Base-by-base conservation (phyloP, 2,329 filamentous ascomycete genomes). In the Proliferodiscus dingleyae region DNA sequence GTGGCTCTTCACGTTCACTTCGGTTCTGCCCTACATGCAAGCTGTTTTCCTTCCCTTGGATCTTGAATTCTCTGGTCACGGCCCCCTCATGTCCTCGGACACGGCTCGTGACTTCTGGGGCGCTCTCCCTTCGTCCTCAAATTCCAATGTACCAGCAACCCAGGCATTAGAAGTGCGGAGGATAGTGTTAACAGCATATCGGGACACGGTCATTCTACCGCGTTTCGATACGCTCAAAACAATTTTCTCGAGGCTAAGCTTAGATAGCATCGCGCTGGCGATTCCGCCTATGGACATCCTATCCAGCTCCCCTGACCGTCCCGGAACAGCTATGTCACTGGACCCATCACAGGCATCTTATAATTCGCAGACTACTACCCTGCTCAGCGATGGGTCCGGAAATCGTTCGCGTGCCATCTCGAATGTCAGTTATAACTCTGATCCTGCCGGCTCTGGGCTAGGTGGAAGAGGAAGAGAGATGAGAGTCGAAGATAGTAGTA, bases 41-140 rank as follows among this genome's bases (percentile, higher is more conserved):
- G 89, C 91, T 1, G 90, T 96, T 1, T 96, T 98, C 62, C 71
- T 98, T 2, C 93, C 90, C 0, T 71, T 98, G 1, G 93, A 98
- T 61, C 78, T 95, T 9, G 93, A 98, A 63, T 95, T 98, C 63
- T 84, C 88, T 43, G 93, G 91, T 5, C 78, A 78, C 37, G 93
- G 93, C 13, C 73, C 80, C 0, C 77, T 97, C 45, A 84, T 97
- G 77, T 83, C 77, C 1, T 66, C 78, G 0, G 81, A 88, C 4
- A 85, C 94, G 66, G 86, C 90, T 4, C 81, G 83, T 32, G 91
- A 97, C 49, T 95, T 96, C 60, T 97, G 91, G 89, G 86, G 86
- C 22, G 83, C 82, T 5, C 75, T 87, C 15, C 72, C 83, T 36
- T 67, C 67, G 24, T 67, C 62, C 18, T 55, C 62, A 56, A 41